These are phyloP conservation scores for Aspergillus sp. DNA, from an alignment of 2,329 filamentous ascomycete genomes.

Conservation along the genomic window DNA sequence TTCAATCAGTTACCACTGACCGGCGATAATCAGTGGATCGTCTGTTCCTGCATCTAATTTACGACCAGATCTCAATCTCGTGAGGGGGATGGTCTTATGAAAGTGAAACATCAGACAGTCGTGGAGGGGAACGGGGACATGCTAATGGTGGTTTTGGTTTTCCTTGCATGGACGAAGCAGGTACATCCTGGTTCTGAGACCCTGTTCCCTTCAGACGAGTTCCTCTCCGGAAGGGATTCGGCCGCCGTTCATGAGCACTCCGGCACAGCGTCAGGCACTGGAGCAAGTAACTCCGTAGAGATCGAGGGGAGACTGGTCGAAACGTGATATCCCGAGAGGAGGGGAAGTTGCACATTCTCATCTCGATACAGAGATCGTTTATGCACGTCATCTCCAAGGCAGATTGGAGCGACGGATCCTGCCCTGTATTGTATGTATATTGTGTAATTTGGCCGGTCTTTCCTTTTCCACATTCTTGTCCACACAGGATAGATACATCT, in stretches of 20 bases:
- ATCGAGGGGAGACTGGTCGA: neutral
- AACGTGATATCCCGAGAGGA: neutral
- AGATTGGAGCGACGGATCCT: too few relatives aligned
- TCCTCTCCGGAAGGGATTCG: neutral
- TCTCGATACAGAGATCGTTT: neutral
- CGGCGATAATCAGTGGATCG: conserved; percentile 7
- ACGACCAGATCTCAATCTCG: conserved; percentile 14
- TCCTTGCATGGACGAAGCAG: conserved; percentile 2
- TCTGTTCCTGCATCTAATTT: conserved; percentile 16
- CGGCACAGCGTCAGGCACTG: neutral
- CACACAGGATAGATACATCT: too few relatives aligned
- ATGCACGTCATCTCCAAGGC: neutral
- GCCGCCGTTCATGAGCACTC: neutral
- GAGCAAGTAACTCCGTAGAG: too few relatives aligned
- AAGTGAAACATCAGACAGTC: conserved; percentile 9
- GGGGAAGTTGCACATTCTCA: neutral
- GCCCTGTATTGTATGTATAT: too few relatives aligned
- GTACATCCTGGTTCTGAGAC: neutral
- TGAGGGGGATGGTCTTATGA: neutral
- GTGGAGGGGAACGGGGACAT: neutral
- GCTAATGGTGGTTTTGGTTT: neutral
- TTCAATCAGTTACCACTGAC: neutral
- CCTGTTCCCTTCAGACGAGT: neutral
- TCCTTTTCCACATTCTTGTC: too few relatives aligned
- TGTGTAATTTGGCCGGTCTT: too few relatives aligned